Conservation (phyloP, 1,284 basidiomycete genomes). For the Malassezia equina region DNA sequence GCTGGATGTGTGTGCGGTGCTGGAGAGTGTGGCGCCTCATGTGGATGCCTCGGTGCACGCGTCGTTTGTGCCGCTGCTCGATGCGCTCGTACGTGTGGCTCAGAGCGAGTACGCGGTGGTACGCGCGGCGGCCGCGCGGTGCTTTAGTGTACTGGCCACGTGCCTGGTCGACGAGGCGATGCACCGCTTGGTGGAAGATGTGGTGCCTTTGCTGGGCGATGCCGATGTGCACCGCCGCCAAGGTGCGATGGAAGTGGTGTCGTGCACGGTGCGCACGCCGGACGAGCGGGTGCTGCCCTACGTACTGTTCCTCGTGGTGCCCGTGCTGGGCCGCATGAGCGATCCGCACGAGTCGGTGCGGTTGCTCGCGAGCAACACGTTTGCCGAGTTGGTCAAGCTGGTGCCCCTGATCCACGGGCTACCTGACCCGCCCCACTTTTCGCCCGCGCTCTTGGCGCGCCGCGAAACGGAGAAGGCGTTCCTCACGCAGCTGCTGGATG, state of each 20-base stretch:
- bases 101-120: slow-evolving; percentile 79
- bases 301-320: slow-evolving; percentile 92
- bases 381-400: slow-evolving; percentile 97
- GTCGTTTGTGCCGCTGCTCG: slow-evolving; percentile 64
- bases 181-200: slow-evolving; percentile 71
- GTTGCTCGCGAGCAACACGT: slow-evolving; percentile 85
- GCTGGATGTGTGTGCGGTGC: slow-evolving; percentile 80
- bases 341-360: slow-evolving; percentile 84
- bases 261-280: slow-evolving; percentile 79
- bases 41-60: slow-evolving; percentile 64
- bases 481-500: slow-evolving; percentile 74
- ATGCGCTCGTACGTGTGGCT: slow-evolving; percentile 64
- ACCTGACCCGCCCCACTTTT: slow-evolving; percentile 86
- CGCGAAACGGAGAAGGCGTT: slow-evolving; percentile 76
- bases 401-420: slow-evolving; percentile 93
- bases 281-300: slow-evolving; percentile 93
- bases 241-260: slow-evolving; percentile 72
- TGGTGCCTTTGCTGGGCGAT: slow-evolving; percentile 79
- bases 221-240: slow-evolving; percentile 68
- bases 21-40: slow-evolving; percentile 69
- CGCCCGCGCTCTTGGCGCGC: slow-evolving; percentile 69
- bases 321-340: slow-evolving; percentile 92
- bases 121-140: slow-evolving; percentile 72
- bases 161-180: slow-evolving; percentile 76
- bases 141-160: slow-evolving; percentile 75